Base-by-base conservation (phyloP, 2,329 filamentous ascomycete genomes). In the Lecanosticta acicola region DNA sequence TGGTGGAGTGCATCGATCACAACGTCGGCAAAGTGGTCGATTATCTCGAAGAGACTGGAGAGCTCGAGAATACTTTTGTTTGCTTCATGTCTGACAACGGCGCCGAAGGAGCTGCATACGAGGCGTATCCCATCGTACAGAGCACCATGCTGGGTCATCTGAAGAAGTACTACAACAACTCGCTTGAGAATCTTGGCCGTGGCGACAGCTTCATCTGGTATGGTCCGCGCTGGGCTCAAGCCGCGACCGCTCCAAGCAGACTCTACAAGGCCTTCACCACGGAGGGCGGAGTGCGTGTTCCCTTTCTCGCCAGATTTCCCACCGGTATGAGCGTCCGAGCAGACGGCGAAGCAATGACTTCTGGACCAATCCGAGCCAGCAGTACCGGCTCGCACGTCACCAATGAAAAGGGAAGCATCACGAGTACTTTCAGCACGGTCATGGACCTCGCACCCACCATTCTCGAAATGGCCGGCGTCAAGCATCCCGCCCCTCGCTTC, bases 71-170 rank as follows among this genome's bases (percentile, higher is more conserved):
- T 59, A 84, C 80, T 2, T 77, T 83, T 49, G 70, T 84, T 41
- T 72, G 75, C 57, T 83, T 83, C 69, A 75, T 82, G 67, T 78
- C 72, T 1, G 79, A 83, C 62, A 83, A 83, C 50, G 79, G 79
- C 2, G 78, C 78, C 9, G 79, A 81, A 53, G 78, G 78, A 9
- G 76, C 75, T 13, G 71, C 71, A 1, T 77, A 78, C 51, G 78
- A 82, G 55, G 76, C 78, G 3, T 73, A 76, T 43, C 79, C 78
- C 0, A 75, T 80, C 43, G 71, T 80, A 3, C 68, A 74, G 43
- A 73, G 73, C 38, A 70, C 69, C 9, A 75, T 78, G 51, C 72
- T 79, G 56, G 68, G 74, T 2, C 74, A 78, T 53, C 61, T 79
- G 20, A 65, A 76, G 51, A 76, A 75, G 55, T 78, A 79, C 63